Base-by-base conservation (phyloP, 2,329 filamentous ascomycete species). In the Parastagonospora avenae region DNA sequence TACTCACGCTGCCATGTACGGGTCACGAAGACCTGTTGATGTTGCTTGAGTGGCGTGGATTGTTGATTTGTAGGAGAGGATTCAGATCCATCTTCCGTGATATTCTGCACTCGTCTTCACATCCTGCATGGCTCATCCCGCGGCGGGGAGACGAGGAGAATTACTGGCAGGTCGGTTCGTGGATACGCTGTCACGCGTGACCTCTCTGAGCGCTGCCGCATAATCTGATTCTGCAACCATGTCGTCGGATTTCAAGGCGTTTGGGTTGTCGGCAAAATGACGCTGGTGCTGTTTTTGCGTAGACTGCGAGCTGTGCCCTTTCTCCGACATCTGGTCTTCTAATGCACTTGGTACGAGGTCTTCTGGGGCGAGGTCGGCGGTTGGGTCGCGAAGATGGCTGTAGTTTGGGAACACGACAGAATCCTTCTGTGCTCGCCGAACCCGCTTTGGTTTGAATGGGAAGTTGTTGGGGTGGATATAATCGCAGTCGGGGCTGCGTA, bases 331-430 rank as follows among this genome's bases (percentile, higher is more conserved):
- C 4, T 46, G 42, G n/a, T 62, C 59, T 8, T 55, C 60, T 8
- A 72, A 44, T 14, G 62, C 62, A 39, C 69, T 71, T 1, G 66
- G 59, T 1, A 70, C 67, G 3, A 70, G 61, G 19, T 70, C 67
- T 42, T 72, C 68, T 4, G 67, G 68, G 2, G 56, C 55, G 8
- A 64, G 40, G 30, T 57, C 58, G 16, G 52, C 53, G 19, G 57
- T 57, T 2, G 50, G 49, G 35, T 53, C 43, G 24, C 52, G 47
- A 8, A 52, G 42, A 30, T 56, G 55, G 4, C 47, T 24, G 8
- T 55, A 50, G 11, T 67, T 59, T 12, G 63, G 63, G 2, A 60
- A 53, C 12, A 66, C 54, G 14, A 68, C 58, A 0, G 63, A 68
- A 44, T 67, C 63, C 36, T 69, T 67, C 35, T 62, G 55, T 36